phyloP scores from a whole-genome alignment of 1,139 yeast genomes.

The Blastobotrys malaysiensis region DNA sequence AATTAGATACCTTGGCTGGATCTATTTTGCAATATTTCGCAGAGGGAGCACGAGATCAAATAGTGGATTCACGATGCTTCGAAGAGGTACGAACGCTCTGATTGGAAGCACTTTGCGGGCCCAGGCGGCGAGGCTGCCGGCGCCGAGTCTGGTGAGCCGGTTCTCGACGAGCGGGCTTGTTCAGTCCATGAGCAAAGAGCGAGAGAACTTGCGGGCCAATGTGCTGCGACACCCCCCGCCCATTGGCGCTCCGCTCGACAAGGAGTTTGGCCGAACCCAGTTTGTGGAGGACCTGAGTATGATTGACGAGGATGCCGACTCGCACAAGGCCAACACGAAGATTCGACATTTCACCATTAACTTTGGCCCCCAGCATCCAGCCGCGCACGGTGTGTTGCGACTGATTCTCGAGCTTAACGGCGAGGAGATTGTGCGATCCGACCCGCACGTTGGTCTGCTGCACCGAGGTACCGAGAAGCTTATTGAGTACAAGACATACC shows the following conservation, averaged over 20 bases:
- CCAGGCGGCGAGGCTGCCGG: neutral
- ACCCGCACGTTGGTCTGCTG: conserved; percentile 82
- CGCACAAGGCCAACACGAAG: conserved; percentile 37
- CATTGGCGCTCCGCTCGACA: conserved; percentile 32
- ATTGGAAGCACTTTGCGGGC: neutral
- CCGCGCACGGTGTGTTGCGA: conserved; percentile 90
- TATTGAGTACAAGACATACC: conserved; percentile 76
- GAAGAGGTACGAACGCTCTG: neutral
- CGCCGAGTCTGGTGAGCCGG: neutral
- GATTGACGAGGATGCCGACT: conserved; percentile 22
- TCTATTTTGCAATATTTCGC: no score
- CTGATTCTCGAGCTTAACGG: conserved; percentile 82
- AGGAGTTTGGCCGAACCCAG: conserved; percentile 31
- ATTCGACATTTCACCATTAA: conserved; percentile 84
- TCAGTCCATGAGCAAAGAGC: neutral
- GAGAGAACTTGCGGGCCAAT: conserved; percentile 18
- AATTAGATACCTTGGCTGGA: neutral
- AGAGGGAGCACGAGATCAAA: no score
- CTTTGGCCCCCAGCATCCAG: conserved; percentile 93
- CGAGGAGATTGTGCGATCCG: conserved; percentile 81
- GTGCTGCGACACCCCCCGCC: conserved; percentile 29
- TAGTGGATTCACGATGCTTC: neutral
- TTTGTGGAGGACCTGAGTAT: conserved; percentile 33
- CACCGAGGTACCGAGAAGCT: conserved; percentile 89
- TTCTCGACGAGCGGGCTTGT: neutral